Evolutionary conservation across 495 filamentous ascomycete genomes (phyloP).

Genomic region (Stereocaulon alpinum): DNA sequence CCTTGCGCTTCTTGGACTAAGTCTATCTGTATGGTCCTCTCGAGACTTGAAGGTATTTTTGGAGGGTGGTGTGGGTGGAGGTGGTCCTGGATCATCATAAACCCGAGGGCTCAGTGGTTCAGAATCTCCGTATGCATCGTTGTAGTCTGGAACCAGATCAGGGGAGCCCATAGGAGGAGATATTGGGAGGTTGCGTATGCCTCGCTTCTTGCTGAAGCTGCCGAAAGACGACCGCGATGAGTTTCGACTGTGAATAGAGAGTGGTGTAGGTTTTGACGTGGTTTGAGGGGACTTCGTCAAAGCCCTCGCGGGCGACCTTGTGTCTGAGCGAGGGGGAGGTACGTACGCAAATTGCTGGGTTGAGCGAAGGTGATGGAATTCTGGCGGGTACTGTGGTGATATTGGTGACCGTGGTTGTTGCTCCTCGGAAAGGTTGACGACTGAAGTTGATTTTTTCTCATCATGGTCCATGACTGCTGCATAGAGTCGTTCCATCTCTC

Average conservation of each 20-base stretch:
- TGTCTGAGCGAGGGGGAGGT: slow-evolving; percentile 19
- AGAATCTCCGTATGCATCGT: slow-evolving; percentile 36
- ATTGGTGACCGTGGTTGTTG: slow-evolving; percentile 8
- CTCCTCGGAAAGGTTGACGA: slow-evolving; percentile 16
- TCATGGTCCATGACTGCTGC: slow-evolving; percentile 86
- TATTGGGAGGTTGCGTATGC: slow-evolving; percentile 45
- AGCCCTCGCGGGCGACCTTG: slow-evolving; percentile 30
- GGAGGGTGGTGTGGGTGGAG: slow-evolving; percentile 33
- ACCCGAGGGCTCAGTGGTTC: slow-evolving; percentile 47
- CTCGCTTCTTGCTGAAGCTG: slow-evolving; percentile 37
- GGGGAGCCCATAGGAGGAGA: slow-evolving; percentile 48
- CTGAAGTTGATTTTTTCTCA: slow-evolving; percentile 47
- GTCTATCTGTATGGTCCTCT: slow-evolving; percentile 14
- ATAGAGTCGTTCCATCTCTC: slow-evolving; percentile 82
- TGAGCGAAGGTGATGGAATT: slow-evolving; percentile 24
- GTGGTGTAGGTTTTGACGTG: slow-evolving; percentile 37
- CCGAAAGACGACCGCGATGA: slow-evolving; percentile 49
- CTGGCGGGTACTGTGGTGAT: slow-evolving; percentile 19
- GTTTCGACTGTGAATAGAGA: slow-evolving; percentile 26
- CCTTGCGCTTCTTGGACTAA: slow-evolving; percentile 17
- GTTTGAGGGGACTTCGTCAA: slow-evolving; percentile 29
- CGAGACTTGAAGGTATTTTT: slow-evolving; percentile 3
- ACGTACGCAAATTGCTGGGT: slow-evolving; percentile 7
- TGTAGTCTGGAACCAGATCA: slow-evolving; percentile 27
- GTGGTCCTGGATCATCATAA: slow-evolving; percentile 45